Evolutionary conservation across 768 basidiomycete species (phyloP), one percentile per base, ranked within the genome.

Genomic region (Psilocybe cubensis): DNA sequence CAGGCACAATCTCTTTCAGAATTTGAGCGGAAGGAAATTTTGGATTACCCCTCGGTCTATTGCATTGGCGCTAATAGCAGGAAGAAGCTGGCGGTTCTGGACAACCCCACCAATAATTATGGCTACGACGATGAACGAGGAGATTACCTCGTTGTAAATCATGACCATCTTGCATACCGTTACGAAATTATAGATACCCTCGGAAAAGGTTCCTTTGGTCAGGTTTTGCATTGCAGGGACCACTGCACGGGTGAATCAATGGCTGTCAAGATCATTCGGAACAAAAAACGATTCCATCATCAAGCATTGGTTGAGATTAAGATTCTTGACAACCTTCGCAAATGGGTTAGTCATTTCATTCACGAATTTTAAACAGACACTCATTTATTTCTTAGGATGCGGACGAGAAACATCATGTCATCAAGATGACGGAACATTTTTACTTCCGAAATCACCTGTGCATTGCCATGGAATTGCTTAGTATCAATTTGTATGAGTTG

Each of bases 281-380:
- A 98, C 79, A 98, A 98, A 81, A 98, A 98, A 74, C 83, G 97
- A 46, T 98, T 98, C 79, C 96, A 98, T 71, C 93, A 96, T 66
- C 97, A 98, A 72, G 97, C 96, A 0, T 72, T 98, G 42, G 96
- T 98, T n/a, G 97, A 98, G 76, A 96, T 98, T 75, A 98, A 98
- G 76, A 98, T 99, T 56, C 77, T 99, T 60, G 94, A 98, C 65
- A 98, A 92, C 70, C 79, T 98, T 63, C 86, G 92, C 27, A 94
- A 96, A 91, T 98, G 97, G 97, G 96, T 94, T 66, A 18, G 49
- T 51, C 14, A 11, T n/a, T 25, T 27, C 52, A 56, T 2, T 53
- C 38, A 35, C 47, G 33, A 41, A 46, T 24, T 43, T 28, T 41
- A 6, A 21, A 21, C 5, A 28, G 35, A 17, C 49, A 21, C 58